Evolutionary conservation across 192 early-diverging fungal species (phyloP).

Genomic region (Podila epicladia): DNA sequence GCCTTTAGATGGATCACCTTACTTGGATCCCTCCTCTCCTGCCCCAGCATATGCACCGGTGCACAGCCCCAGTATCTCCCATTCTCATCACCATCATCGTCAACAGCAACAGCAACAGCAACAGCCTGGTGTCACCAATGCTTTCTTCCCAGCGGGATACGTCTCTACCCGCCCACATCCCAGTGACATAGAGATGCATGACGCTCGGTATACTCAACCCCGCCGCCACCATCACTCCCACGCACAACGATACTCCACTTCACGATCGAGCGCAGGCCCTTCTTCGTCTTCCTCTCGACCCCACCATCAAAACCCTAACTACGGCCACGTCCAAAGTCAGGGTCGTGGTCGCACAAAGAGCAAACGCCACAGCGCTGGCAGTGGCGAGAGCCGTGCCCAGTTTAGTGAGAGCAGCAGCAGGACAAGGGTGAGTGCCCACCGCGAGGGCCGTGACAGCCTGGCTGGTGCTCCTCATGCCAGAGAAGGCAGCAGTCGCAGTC

Average conservation of each 20-base stretch:
- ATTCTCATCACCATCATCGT: background rate
- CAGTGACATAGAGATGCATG: conserved; percentile 23
- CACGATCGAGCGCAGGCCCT: too few relatives aligned
- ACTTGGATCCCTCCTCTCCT: background rate
- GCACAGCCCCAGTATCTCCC: conserved; percentile 13
- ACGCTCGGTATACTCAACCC: background rate
- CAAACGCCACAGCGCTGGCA: background rate
- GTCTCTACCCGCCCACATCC: conserved; percentile 6
- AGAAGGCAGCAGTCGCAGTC: too few relatives aligned
- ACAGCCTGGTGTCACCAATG: background rate
- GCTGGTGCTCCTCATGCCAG: too few relatives aligned
- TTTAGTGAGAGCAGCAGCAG: background rate
- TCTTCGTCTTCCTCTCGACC: too few relatives aligned
- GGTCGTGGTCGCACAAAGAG: background rate
- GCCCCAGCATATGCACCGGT: background rate
- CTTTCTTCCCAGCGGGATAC: background rate
- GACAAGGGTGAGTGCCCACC: background rate
- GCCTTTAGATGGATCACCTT: background rate
- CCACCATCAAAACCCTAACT: background rate
- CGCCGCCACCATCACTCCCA: too few relatives aligned
- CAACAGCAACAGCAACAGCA: background rate
- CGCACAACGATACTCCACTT: too few relatives aligned
- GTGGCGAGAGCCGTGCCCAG: background rate
- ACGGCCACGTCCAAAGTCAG: background rate
- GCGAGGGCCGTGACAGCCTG: background rate